Base-by-base conservation (phyloP, 345 rosid species). In the Psidium friedrichsthalianum region DNA sequence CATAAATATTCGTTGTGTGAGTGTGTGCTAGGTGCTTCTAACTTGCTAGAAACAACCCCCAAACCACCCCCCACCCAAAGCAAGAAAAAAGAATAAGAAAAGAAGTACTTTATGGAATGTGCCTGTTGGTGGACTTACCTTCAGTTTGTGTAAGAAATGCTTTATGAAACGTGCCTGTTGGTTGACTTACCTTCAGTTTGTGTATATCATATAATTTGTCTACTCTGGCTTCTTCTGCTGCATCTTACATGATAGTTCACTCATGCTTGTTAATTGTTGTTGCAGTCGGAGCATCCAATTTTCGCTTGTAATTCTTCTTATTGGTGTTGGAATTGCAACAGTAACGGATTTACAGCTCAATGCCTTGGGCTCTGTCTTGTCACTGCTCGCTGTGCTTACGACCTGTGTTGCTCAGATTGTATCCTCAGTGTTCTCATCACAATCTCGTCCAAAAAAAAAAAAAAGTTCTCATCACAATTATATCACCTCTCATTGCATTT, bases 301-400 rank as follows among this genome's bases (percentile, higher is more conserved):
- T 91, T 91, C 99, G 53, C 90, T 98, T 55, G 56, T 83, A 78
- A 90, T 98, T 91, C 99, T 98, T 91, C 99, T 98, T 86, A 54
- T 96, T 84, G 99, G 99, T 89, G 99, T 98, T 90, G 99, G 99
- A 88, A 96, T 98, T 87, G 99, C 99, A 74, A 98, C 99, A 22
- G 97, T 98, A 78, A 98, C 99, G 56, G 99, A 98, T 94, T 95
- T 97, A 89, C 99, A 97, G 89, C 99, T 97, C 88, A 97, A 97
- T 91, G 91, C 92, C 88, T 89, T 96, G 89, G 99, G 99, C 83
- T 96, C 99, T 32, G 84, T 98, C 90, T 87, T 98, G 92, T 98
- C 99, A 54, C 85, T 98, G 86, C 95, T 98, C 78, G 99, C 99
- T 80, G 94, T 98, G 86, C 55, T 98, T 92, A 98, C 99, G 54